Base-by-base conservation (phyloP, 2,329 filamentous ascomycete species). In the Beauveria sp. region DNA sequence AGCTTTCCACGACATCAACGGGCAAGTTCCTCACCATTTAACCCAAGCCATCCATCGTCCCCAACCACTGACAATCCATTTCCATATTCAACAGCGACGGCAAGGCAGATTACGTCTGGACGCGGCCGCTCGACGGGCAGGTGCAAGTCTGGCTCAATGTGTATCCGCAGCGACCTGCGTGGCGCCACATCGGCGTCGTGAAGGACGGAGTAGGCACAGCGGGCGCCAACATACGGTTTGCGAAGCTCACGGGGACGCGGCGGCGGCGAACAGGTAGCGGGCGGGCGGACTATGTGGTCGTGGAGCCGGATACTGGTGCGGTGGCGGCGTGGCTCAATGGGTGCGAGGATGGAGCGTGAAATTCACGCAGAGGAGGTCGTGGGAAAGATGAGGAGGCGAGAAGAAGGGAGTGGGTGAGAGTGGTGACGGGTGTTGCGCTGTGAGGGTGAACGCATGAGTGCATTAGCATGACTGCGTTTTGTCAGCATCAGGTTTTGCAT, bases 81-180 rank as follows among this genome's bases (percentile, higher is more conserved):
- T 16, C 8, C 8, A 9, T 30, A 9, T 30, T 30, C 28, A 30
- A 24, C 37, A 59, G 66, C 48, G 65, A 66, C 30, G 65, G 59
- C 22, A 64, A 64, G 44, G 64, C 63, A 20, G 64, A 67, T 44
- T 67, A 65, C 47, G 61, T 66, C 51, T 67, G 64, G 64, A 65
- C 63, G 4, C 52, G 63, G 24, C 50, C 56, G 2, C 34, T 63
- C 16, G 63, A 65, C 24, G 63, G 65, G 22, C 28, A 24, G 18
- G 63, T 62, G 5, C 18, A 54, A 9, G 64, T 65, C 18, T 65
- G 64, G 65, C 55, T 59, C 48, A 67, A 65, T 56, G 56, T 64
- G 41, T 65, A 66, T n/a, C 64, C 64, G 22, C 57, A 62, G 8
- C 60, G 37, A 46, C 65, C 65, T 1, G 51, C 63, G 3, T 67